Evolutionary conservation across 148 eudicot genomes (phyloP).

Genomic region (Amaranthus palmeri): DNA sequence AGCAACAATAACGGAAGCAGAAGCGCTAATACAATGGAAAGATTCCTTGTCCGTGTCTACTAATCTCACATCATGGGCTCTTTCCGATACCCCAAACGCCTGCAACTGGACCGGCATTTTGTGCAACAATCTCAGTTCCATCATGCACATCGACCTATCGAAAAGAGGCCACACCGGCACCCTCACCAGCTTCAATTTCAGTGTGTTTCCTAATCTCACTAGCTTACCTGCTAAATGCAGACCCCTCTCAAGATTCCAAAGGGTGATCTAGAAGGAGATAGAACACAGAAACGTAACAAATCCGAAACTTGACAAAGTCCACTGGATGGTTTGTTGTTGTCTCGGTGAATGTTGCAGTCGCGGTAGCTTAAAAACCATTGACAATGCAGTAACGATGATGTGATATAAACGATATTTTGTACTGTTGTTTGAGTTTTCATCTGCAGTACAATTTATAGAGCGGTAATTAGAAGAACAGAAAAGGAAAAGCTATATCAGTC

Average conservation of each 20-base stretch:
- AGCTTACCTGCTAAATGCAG: constrained; percentile 14
- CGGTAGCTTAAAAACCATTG: too few species aligned
- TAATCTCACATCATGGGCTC: constrained; percentile 56
- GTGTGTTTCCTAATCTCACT: constrained; percentile 46
- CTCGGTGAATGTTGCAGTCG: too few species aligned
- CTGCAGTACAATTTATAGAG: too few species aligned
- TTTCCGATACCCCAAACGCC: constrained; percentile 25
- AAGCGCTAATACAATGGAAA: constrained; percentile 64
- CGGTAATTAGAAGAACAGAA: neutral
- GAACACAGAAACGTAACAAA: neutral
- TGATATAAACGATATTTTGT: too few species aligned
- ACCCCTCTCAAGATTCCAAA: neutral
- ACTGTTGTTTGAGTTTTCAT: too few species aligned
- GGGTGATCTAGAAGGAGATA: neutral
- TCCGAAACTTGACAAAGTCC: neutral
- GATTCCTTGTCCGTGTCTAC: constrained; percentile 30
- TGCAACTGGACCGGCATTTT: constrained; percentile 69
- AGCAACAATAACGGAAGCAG: constrained; percentile 51
- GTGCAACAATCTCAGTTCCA: constrained; percentile 29
- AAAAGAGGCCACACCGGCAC: constrained; percentile 33
- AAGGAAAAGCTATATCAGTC: neutral
- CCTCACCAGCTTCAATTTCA: constrained; percentile 37
- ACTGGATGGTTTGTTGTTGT: neutral
- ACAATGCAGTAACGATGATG: too few species aligned
- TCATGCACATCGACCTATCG: constrained; percentile 37